These are phyloP conservation scores for Athelia psychrophila DNA, from an alignment of 1,284 basidiomycete genomes.

Conservation along the genomic window DNA sequence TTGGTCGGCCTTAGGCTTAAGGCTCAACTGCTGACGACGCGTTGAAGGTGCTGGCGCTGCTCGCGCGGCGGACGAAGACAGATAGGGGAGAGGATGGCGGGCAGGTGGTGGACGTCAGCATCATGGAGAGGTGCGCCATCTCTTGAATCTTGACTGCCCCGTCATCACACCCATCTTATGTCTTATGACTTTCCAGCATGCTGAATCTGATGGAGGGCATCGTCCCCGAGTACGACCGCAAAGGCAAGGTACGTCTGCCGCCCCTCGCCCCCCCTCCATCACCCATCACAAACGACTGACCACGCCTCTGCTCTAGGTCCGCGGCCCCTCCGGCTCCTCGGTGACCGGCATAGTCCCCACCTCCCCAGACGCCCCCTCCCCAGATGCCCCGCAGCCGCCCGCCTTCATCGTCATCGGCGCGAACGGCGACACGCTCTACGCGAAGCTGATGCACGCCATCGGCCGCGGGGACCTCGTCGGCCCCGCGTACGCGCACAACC, in stretches of 20 bases:
- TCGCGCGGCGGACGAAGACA: slow-evolving; percentile 43
- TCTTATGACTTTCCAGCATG: slow-evolving; percentile 41
- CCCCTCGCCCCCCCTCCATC: background rate
- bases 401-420: slow-evolving; percentile 68
- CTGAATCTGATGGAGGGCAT: slow-evolving; percentile 74
- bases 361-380: slow-evolving; percentile 56
- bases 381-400: slow-evolving; percentile 35
- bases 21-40: background rate
- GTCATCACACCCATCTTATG: background rate
- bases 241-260: slow-evolving; percentile 44
- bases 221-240: slow-evolving; percentile 72
- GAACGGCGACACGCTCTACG: slow-evolving; percentile 68
- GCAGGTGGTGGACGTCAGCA: slow-evolving; percentile 70
- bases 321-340: slow-evolving; percentile 69
- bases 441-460: slow-evolving; percentile 58
- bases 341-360: slow-evolving; percentile 73
- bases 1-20: background rate
- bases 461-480: slow-evolving; percentile 57
- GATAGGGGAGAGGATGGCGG: slow-evolving; percentile 38
- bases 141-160: background rate
- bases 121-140: slow-evolving; percentile 58
- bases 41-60: slow-evolving; percentile 65
- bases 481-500: slow-evolving; percentile 54
- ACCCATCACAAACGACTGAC: background rate
- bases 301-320: slow-evolving; percentile 35